Evolutionary conservation across 2,329 filamentous ascomycete species (phyloP).

Genomic region (Phyllosticta citribraziliensis): DNA sequence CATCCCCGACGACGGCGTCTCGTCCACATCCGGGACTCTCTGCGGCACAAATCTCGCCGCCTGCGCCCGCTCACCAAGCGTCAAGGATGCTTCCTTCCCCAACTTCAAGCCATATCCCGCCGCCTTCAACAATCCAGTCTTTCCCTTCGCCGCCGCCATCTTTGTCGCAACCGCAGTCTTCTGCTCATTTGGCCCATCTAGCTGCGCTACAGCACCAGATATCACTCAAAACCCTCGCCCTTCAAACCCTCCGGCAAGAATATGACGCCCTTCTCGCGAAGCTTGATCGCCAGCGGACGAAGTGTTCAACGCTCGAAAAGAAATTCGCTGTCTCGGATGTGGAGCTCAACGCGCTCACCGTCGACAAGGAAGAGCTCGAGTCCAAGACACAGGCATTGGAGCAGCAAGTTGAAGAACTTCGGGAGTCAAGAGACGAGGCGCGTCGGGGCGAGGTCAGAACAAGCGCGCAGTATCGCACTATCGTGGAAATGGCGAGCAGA

Average conservation of each 20-base stretch:
- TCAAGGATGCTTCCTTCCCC: conserved; percentile 21
- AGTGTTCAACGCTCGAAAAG: conserved; percentile 40
- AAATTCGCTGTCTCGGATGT: conserved; percentile 27
- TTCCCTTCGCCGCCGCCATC: conserved; percentile 3
- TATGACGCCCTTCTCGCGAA: conserved; percentile 44
- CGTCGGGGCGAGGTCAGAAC: conserved; percentile 33
- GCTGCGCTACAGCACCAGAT: conserved; percentile 46
- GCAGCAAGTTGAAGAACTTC: conserved; percentile 38
- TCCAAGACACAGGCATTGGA: conserved; percentile 40
- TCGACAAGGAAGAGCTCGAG: conserved; percentile 41
- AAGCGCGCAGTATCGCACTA: conserved; percentile 41
- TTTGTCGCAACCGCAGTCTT: conserved; percentile 6
- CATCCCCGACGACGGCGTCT: neutral
- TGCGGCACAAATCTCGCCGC: conserved; percentile 1
- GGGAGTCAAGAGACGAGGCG: conserved; percentile 38
- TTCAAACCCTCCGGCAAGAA: conserved; percentile 45
- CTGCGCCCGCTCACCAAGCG: neutral
- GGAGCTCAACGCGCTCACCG: conserved; percentile 40
- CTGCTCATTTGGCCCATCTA: conserved; percentile 32
- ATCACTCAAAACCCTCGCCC: conserved; percentile 42
- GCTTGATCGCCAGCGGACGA: conserved; percentile 40
- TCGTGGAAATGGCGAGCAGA: conserved; percentile 40
- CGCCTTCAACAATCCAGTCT: conserved; percentile 15
- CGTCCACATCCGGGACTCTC: neutral
- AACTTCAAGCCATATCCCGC: conserved; percentile 21